Percentiles rank a stretch among this genome's conserved stretches.
These are phyloP conservation scores for Leccinum rimulosum DNA, from an alignment of 768 basidiomycete genomes.

Conservation along the genomic window DNA sequence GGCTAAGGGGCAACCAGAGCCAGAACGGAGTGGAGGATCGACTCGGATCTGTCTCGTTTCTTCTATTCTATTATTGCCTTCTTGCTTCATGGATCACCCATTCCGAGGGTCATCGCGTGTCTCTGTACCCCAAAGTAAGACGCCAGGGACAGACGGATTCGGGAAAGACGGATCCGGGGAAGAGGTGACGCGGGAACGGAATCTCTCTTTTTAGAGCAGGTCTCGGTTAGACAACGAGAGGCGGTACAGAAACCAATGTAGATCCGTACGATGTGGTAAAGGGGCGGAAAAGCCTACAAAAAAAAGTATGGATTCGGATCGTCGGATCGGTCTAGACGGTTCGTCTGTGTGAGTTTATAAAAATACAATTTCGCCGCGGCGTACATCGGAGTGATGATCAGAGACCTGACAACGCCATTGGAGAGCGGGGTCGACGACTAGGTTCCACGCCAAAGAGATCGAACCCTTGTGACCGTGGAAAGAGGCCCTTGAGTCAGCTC, in stretches of 20 bases:
- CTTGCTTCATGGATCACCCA: not conserved
- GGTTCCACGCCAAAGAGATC: not conserved
- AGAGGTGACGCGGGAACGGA: not conserved
- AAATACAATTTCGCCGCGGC: not conserved
- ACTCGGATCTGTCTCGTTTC: not conserved
- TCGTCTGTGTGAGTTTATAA: not conserved
- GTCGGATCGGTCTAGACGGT: not conserved
- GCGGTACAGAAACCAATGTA: not conserved
- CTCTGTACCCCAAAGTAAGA: not conserved
- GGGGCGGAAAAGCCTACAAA: not conserved
- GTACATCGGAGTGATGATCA: not conserved
- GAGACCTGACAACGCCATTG: not conserved
- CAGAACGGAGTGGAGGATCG: not conserved
- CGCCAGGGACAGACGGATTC: not conserved
- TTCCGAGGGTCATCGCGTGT: not conserved
- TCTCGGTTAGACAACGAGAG: not conserved
- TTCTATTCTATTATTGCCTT: not conserved
- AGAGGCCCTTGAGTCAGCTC: not conserved
- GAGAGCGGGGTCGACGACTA: not conserved
- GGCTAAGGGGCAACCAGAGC: not conserved
- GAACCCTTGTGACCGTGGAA: not conserved
- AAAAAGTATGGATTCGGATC: not conserved
- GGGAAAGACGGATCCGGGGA: not conserved
- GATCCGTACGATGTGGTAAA: not conserved
- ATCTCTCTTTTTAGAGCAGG: not conserved